These are phyloP conservation scores for Nothophoma quercina DNA, from an alignment of 2,329 filamentous ascomycete genomes.

Conservation along the genomic window DNA sequence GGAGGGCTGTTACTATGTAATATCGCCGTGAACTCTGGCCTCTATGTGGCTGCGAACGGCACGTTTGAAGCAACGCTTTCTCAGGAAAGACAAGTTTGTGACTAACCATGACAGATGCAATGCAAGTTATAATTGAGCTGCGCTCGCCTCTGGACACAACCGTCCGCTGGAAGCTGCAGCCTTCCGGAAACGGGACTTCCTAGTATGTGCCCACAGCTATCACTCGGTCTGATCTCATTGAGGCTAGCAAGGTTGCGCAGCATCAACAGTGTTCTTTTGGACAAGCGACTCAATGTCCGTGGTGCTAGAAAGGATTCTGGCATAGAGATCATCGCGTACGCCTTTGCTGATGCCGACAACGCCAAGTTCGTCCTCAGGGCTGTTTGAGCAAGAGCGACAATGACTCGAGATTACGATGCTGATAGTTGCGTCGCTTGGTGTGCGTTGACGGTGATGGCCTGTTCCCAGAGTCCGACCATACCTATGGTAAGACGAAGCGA, in stretches of 20 bases:
- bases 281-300: background rate
- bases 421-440: too few relatives aligned
- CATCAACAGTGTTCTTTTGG: background rate
- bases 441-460: too few relatives aligned
- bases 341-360: background rate
- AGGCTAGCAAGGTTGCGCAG: too few relatives aligned
- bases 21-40: background rate
- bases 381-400: background rate
- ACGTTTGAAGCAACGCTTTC: too few relatives aligned
- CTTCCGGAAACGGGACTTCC: background rate
- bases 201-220: background rate
- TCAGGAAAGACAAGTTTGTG: too few relatives aligned
- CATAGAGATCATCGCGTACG: background rate
- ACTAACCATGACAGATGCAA: background rate
- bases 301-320: background rate
- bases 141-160: background rate
- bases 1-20: too few relatives aligned
- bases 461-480: too few relatives aligned
- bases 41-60: slow-evolving; percentile 1
- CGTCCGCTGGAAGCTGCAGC: slow-evolving; percentile 2
- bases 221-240: too few relatives aligned
- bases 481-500: too few relatives aligned
- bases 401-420: too few relatives aligned
- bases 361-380: background rate
- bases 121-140: background rate